Evolutionary conservation across 257 asterid species (phyloP).

Genomic region (Lavandula angustifolia): DNA sequence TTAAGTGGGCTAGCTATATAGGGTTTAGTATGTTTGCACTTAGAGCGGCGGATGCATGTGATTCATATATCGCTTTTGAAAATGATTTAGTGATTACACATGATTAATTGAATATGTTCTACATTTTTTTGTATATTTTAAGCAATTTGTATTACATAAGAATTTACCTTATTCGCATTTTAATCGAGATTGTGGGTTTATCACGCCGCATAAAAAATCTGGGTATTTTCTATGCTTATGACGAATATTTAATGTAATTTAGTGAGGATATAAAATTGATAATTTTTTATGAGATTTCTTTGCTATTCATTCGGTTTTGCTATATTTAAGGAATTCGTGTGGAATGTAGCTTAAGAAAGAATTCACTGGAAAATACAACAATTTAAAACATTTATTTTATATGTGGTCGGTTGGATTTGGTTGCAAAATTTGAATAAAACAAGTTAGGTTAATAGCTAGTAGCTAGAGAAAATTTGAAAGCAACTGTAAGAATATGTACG

Average conservation of each 20-base stretch:
- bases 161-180: too few species aligned
- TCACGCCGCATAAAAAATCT: too few species aligned
- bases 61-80: too few species aligned
- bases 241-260: too few species aligned
- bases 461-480: background rate
- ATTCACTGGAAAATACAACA: constrained; percentile 20
- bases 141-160: too few species aligned
- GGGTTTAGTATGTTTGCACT: background rate
- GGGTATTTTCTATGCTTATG: too few species aligned
- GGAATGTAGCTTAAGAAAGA: constrained; percentile 22
- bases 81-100: too few species aligned
- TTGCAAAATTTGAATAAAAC: background rate
- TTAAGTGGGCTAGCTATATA: too few species aligned
- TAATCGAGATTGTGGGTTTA: too few species aligned
- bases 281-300: background rate
- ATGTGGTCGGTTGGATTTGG: constrained; percentile 1
- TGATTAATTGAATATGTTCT: too few species aligned
- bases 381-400: background rate
- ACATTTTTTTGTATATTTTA: too few species aligned
- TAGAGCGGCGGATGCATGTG: background rate
- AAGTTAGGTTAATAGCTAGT: constrained; percentile 9
- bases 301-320: background rate
- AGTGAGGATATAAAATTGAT: too few species aligned
- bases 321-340: background rate
- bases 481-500: background rate